These are phyloP conservation scores for Dryas integrifolia DNA, from an alignment of 331 rosid species.

Conservation along the genomic window DNA sequence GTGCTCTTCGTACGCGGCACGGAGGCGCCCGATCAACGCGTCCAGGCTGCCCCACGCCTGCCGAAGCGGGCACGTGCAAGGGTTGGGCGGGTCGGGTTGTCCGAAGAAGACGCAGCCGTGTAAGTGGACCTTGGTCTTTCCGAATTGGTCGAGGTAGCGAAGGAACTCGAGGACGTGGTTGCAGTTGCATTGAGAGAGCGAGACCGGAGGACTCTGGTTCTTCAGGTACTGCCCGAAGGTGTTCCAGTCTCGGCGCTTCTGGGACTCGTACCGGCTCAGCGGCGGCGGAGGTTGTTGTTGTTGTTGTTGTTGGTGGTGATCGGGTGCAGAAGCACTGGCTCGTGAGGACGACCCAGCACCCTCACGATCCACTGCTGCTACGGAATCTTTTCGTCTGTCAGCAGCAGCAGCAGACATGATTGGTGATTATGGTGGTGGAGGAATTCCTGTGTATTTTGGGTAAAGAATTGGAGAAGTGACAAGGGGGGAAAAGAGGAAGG, in stretches of 20 bases:
- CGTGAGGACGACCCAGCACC: conserved; percentile 41
- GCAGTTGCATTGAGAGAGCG: conserved; percentile 66
- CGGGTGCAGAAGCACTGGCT: conserved; percentile 14
- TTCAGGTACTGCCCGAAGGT: conserved; percentile 76
- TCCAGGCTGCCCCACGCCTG: conserved; percentile 97
- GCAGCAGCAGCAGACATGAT: conserved; percentile 36
- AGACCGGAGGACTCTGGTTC: conserved; percentile 64
- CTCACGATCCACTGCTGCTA: too few species aligned
- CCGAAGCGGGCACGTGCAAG: conserved; percentile 76
- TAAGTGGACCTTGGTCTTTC: conserved; percentile 81
- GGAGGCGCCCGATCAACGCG: conserved; percentile 76
- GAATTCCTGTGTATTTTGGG: conserved; percentile 20
- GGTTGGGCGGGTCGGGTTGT: conserved; percentile 89
- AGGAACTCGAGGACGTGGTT: conserved; percentile 83
- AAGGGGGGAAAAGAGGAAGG: conserved; percentile 10
- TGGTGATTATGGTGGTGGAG: neutral
- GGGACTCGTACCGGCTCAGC: conserved; percentile 82
- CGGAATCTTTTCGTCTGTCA: conserved; percentile 36
- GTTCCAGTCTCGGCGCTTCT: conserved; percentile 87
- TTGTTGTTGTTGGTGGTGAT: conserved; percentile 17
- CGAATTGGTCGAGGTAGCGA: conserved; percentile 82
- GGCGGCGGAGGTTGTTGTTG: conserved; percentile 12
- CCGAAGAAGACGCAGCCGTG: conserved; percentile 80
- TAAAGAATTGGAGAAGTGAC: conserved; percentile 24
- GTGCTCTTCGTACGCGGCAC: conserved; percentile 84